Evolutionary conservation across 257 asterid species (phyloP).

Genomic region (Salvia miltiorrhiza): DNA sequence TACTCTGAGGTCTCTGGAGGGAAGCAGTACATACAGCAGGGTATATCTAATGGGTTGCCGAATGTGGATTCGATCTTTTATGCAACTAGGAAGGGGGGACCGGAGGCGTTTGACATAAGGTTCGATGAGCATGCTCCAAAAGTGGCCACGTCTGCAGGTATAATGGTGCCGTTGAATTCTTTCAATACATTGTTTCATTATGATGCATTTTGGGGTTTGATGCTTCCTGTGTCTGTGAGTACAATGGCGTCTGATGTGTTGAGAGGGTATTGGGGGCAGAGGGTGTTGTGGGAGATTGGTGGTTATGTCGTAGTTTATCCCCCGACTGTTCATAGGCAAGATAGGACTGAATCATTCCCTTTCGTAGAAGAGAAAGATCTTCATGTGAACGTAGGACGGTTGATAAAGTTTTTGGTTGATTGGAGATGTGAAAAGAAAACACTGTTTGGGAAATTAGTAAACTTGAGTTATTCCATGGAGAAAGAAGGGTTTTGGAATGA

Average conservation of each 20-base stretch:
- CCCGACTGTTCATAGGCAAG: slow-evolving; percentile 57
- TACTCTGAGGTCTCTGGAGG: slow-evolving; percentile 65
- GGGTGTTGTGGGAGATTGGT: slow-evolving; percentile 68
- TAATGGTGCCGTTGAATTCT: slow-evolving; percentile 64
- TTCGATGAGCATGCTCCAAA: slow-evolving; percentile 66
- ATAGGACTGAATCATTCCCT: slow-evolving; percentile 52
- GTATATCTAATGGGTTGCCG: slow-evolving; percentile 66
- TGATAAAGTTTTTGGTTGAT: slow-evolving; percentile 48
- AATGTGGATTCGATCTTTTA: slow-evolving; percentile 72
- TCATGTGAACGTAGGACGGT: slow-evolving; percentile 65
- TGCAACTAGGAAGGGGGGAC: slow-evolving; percentile 52
- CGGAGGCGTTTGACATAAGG: slow-evolving; percentile 50
- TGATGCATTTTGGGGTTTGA: slow-evolving; percentile 68
- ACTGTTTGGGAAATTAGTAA: slow-evolving; percentile 52
- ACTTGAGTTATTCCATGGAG: slow-evolving; percentile 61
- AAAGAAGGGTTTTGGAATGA: slow-evolving; percentile 73
- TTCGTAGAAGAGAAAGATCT: slow-evolving; percentile 75
- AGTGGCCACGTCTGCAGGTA: slow-evolving; percentile 65
- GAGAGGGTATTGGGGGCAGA: slow-evolving; percentile 72
- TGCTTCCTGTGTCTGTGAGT: slow-evolving; percentile 73
- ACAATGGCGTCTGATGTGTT: slow-evolving; percentile 74
- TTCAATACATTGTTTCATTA: slow-evolving; percentile 66
- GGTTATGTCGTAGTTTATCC: slow-evolving; percentile 67
- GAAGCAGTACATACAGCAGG: slow-evolving; percentile 68
- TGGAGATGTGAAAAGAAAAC: slow-evolving; percentile 56